These are phyloP conservation scores for Sugiyamaella pinicola DNA, from an alignment of 1,139 yeast genomes.

Conservation along the genomic window DNA sequence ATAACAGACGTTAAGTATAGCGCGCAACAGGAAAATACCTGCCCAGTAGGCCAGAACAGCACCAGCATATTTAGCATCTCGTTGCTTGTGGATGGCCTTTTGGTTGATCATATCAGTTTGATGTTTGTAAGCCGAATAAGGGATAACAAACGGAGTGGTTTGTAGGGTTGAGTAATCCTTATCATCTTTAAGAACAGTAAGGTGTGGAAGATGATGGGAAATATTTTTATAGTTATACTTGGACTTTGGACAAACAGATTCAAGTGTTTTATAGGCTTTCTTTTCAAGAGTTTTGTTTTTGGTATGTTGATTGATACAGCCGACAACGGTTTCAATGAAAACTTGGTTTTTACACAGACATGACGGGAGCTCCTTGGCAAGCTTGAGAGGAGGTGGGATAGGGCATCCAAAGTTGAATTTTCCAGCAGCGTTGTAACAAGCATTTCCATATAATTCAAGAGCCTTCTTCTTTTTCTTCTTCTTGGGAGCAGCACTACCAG, in stretches of 20 bases:
- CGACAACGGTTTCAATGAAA: slow-evolving; percentile 21
- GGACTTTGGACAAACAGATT: slow-evolving; percentile 10
- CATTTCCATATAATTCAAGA: slow-evolving; percentile 18
- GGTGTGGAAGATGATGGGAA: neutral
- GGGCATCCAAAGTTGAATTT: slow-evolving; percentile 22
- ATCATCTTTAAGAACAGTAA: slow-evolving; percentile 4
- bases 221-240: slow-evolving; percentile 13
- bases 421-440: slow-evolving; percentile 19
- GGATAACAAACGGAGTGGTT: slow-evolving; percentile 16
- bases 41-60: slow-evolving; percentile 37
- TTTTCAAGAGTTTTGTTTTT: slow-evolving; percentile 7
- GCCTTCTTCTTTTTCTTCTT: neutral
- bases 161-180: slow-evolving; percentile 14
- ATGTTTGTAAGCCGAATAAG: slow-evolving; percentile 8
- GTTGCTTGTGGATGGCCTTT: neutral
- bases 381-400: slow-evolving; percentile 15
- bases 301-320: slow-evolving; percentile 15
- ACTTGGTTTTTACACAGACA: slow-evolving; percentile 18
- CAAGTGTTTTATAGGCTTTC: slow-evolving; percentile 12
- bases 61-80: slow-evolving; percentile 16
- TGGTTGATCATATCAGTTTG: slow-evolving; percentile 9
- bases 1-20: slow-evolving; percentile 22
- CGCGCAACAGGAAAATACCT: slow-evolving; percentile 33
- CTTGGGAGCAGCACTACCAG: slow-evolving; percentile 1
- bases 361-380: slow-evolving; percentile 8